Conservation (phyloP, 2,329 filamentous ascomycete genomes). For the Plenodomus lindquistii region DNA sequence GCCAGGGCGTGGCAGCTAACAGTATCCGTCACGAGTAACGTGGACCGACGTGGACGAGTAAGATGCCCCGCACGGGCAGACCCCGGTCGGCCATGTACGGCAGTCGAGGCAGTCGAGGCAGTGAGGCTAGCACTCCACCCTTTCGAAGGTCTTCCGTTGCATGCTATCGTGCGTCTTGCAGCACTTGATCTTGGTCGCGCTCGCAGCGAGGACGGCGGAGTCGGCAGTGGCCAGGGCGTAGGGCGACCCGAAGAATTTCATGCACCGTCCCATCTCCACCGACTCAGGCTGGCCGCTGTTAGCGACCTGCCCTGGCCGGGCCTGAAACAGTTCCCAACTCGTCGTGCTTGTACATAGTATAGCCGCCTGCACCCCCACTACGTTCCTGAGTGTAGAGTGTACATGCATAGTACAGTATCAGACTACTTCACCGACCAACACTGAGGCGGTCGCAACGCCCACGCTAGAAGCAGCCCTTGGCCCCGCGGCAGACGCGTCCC, state of each 20-base stretch:
- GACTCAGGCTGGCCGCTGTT: constrained; percentile 15
- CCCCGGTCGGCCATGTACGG: constrained; percentile 26
- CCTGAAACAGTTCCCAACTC: constrained; percentile 24
- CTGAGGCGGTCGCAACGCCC: constrained; percentile 9
- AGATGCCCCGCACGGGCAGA: constrained; percentile 20
- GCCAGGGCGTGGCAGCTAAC: constrained; percentile 27
- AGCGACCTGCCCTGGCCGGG: constrained; percentile 21
- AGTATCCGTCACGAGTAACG: constrained; percentile 9
- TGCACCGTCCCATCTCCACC: constrained; percentile 12
- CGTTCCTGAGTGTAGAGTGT: constrained; percentile 29
- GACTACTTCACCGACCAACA: constrained; percentile 24
- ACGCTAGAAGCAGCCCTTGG: neutral
- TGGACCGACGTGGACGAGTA: constrained; percentile 38
- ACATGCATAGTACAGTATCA: no score
- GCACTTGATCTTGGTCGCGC: no score
- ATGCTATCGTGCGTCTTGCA: constrained; percentile 27
- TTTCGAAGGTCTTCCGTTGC: constrained; percentile 33
- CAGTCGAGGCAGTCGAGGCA: constrained; percentile 26
- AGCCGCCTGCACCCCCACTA: constrained; percentile 31
- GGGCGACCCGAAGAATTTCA: constrained; percentile 19
- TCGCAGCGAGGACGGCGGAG: constrained; percentile 22
- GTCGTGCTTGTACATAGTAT: constrained; percentile 20
- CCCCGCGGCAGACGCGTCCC: constrained; percentile 23
- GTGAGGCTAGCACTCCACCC: constrained; percentile 38
- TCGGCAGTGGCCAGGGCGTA: constrained; percentile 21